Evolutionary conservation across 192 early-diverging fungal genomes (phyloP).

Genomic region (Funneliformis mosseae): DNA sequence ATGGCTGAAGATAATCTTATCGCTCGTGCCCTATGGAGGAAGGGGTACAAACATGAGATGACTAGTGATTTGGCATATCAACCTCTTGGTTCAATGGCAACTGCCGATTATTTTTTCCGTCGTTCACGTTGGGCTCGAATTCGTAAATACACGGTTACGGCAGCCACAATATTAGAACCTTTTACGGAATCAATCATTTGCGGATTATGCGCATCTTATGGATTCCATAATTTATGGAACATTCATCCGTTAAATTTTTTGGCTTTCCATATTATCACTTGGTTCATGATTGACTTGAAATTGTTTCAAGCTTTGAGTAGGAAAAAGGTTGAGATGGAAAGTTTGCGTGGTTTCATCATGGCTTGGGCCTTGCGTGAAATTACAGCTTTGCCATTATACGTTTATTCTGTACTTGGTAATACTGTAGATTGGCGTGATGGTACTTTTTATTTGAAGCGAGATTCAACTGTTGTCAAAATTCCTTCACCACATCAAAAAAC

Average conservation of each 20-base stretch:
- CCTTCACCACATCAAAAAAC: constrained; percentile 28
- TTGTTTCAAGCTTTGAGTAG: constrained; percentile 49
- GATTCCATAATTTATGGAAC: constrained; percentile 58
- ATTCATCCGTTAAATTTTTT: constrained; percentile 52
- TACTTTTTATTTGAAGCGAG: constrained; percentile 58
- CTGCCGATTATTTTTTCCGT: constrained; percentile 81
- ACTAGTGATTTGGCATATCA: constrained; percentile 88
- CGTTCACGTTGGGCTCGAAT: constrained; percentile 93
- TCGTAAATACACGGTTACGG: constrained; percentile 89
- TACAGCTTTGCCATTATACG: constrained; percentile 80
- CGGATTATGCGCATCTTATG: constrained; percentile 73
- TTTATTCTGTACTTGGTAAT: constrained; percentile 78
- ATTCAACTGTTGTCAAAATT: constrained; percentile 62
- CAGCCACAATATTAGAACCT: constrained; percentile 91
- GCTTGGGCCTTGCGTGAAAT: constrained; percentile 87
- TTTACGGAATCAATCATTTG: constrained; percentile 85
- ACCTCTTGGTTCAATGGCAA: constrained; percentile 69
- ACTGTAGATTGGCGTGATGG: constrained; percentile 89
- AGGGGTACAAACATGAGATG: constrained; percentile 81
- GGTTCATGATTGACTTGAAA: constrained; percentile 66
- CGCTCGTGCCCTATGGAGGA: constrained; percentile 79
- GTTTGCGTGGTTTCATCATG: constrained; percentile 55
- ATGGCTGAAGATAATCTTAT: constrained; percentile 97
- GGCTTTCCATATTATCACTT: constrained; percentile 54
- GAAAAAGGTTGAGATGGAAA: constrained; percentile 38